Evolutionary conservation across 1,284 basidiomycete genomes (phyloP), one percentile per base, ranked within the genome.

Genomic region (Microbotryum intermedium): DNA sequence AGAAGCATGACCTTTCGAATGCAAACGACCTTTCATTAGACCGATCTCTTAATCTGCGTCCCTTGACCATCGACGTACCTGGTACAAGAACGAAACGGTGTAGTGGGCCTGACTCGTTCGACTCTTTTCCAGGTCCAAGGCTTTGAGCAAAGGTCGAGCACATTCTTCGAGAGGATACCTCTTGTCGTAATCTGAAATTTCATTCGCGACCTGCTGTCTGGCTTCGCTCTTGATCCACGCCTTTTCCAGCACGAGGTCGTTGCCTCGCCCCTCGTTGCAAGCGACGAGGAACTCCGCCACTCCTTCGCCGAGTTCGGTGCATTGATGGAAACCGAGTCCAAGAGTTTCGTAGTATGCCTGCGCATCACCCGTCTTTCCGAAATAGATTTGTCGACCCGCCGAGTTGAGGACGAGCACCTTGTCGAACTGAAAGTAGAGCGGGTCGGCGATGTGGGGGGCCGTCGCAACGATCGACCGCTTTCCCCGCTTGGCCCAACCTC

Each of bases 231-330:
- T 70, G 10, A 71, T 72, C 77, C 83, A 94, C 0, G 84, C 84
- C 28, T 76, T 74, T 69, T 87, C 89, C 57, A 95, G 81, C 20
- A 77, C 80, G 64, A 84, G 81, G 0, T 91, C 83, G 2, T 85
- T 83, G 13, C 82, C 82, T 0, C 90, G 88, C 0, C 86, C 86
- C 66, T 86, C 82, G 20, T 79, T 80, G 46, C 84, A 83, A 39
- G 80, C 81, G 20, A 84, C 88, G 18, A 89, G 81, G 75, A 88
- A 94, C 75, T 90, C 91, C 77, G 77, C 80, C 0, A 83, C 83
- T 0, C 83, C 87, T 74, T 90, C 87, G 51, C 87, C 85, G 7
- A 71, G 69, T 13, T 60, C 49, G 25, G 50, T 18, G 16, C 64
- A 42, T 10, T 64, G 55, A 70, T 61, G n/a, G 56, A 68, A 51